Conservation (phyloP, 768 basidiomycete genomes). For the Tulasnella calospora region DNA sequence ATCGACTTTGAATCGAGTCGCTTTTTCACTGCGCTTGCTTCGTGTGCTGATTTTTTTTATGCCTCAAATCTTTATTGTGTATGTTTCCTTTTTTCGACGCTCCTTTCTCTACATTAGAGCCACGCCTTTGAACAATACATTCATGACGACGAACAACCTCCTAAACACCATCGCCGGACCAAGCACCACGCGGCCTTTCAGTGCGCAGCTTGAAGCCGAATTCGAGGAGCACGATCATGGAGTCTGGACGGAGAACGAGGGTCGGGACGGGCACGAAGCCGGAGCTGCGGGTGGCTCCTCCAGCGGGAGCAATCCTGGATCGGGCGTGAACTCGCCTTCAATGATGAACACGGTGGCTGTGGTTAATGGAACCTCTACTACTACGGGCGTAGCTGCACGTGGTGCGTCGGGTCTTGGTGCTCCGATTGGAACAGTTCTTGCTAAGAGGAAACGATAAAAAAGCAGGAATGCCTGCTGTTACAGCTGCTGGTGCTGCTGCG, state of each 20-base stretch:
- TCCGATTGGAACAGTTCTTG: constrained; percentile 21
- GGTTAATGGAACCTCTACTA: background rate
- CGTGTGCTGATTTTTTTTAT: background rate
- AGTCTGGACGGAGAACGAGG: constrained; percentile 15
- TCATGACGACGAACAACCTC: constrained; percentile 21
- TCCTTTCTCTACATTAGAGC: constrained; percentile 7
- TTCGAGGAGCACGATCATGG: constrained; percentile 12
- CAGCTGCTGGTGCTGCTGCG: background rate
- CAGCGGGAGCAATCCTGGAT: constrained; percentile 14
- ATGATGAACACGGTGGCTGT: constrained; percentile 6
- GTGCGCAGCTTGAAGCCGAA: background rate
- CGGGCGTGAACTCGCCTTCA: constrained; percentile 10
- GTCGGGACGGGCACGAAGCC: background rate
- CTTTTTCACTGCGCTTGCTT: background rate
- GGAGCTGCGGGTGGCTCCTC: constrained; percentile 15
- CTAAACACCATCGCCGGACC: background rate
- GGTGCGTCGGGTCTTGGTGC: constrained; percentile 24
- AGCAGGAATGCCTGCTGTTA: background rate
- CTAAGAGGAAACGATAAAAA: constrained; percentile 25
- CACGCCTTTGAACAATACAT: constrained; percentile 26
- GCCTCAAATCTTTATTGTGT: background rate
- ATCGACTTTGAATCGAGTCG: background rate
- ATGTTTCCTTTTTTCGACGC: background rate
- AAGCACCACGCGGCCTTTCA: background rate
- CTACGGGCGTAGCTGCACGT: constrained; percentile 17